phyloP scores from a whole-genome alignment of 345 rosid species.

The Theobroma cacao region DNA sequence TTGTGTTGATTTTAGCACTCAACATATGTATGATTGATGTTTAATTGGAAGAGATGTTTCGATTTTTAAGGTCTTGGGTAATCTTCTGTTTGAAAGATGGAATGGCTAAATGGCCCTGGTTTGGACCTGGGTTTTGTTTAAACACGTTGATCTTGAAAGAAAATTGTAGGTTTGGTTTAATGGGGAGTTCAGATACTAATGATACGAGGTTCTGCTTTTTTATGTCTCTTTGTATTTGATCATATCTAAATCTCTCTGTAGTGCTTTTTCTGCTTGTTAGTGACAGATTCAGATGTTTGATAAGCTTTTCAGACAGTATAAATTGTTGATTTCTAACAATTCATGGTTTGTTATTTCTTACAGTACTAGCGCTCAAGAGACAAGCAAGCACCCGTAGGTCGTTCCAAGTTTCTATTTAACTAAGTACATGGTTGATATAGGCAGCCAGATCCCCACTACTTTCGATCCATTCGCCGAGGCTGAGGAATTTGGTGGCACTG shows the following conservation, averaged over 20 bases:
- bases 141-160: neutral
- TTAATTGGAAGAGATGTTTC: neutral
- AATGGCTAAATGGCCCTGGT: too few relatives aligned
- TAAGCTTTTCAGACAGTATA: too few relatives aligned
- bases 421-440: conserved; percentile 78
- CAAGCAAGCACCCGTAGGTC: neutral
- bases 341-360: neutral
- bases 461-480: conserved; percentile 77
- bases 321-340: neutral
- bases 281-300: too few relatives aligned
- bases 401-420: conserved; percentile 21
- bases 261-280: too few relatives aligned
- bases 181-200: too few relatives aligned
- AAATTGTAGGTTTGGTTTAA: too few relatives aligned
- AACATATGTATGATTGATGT: too few relatives aligned
- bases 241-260: neutral
- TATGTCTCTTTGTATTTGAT: neutral
- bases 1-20: too few relatives aligned
- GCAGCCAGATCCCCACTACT: conserved; percentile 54
- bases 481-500: conserved; percentile 47
- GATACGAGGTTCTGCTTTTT: neutral
- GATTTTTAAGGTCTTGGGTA: too few relatives aligned
- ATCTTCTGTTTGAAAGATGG: too few relatives aligned
- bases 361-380: conserved; percentile 11
- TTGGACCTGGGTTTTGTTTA: neutral